These are phyloP conservation scores for Ascochyta rabiei DNA, from an alignment of 2,329 filamentous ascomycete species.

Conservation along the genomic window DNA sequence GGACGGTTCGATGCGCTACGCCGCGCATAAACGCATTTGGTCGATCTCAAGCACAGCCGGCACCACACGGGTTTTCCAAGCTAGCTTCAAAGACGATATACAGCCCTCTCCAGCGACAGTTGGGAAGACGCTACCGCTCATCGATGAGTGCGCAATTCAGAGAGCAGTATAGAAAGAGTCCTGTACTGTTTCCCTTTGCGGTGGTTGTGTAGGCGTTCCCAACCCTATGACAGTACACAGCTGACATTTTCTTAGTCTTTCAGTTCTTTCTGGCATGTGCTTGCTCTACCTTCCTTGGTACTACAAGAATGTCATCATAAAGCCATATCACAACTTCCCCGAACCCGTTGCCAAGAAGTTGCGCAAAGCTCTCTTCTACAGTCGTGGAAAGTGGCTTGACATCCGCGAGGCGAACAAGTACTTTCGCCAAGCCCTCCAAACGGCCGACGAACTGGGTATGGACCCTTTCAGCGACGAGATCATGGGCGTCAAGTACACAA, in stretches of 20 bases:
- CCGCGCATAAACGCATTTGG: slow-evolving; percentile 28
- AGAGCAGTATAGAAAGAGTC: slow-evolving; percentile 47
- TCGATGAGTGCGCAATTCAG: slow-evolving; percentile 35
- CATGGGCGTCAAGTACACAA: slow-evolving; percentile 83
- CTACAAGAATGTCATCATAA: slow-evolving; percentile 55
- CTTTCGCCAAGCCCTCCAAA: slow-evolving; percentile 78
- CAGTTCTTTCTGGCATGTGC: slow-evolving; percentile 46
- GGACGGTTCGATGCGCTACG: slow-evolving; percentile 38
- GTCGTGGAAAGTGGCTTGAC: slow-evolving; percentile 68
- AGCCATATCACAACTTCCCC: slow-evolving; percentile 64
- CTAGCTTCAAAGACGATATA: slow-evolving; percentile 33
- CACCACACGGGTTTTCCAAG: slow-evolving; percentile 26
- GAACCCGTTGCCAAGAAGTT: slow-evolving; percentile 77
- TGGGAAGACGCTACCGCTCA: slow-evolving; percentile 36
- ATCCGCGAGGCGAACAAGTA: slow-evolving; percentile 79
- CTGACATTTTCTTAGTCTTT: slow-evolving; percentile 38
- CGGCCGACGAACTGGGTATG: slow-evolving; percentile 75
- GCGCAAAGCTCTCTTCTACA: slow-evolving; percentile 85
- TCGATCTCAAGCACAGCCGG: slow-evolving; percentile 33
- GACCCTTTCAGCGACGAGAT: slow-evolving; percentile 92
- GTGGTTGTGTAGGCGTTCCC: slow-evolving; percentile 29
- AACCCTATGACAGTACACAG: not conserved
- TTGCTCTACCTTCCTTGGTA: slow-evolving; percentile 55
- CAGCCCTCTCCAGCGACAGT: slow-evolving; percentile 33
- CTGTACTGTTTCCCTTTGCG: slow-evolving; percentile 48